These are phyloP conservation scores for Diaporthe sp. DNA, from an alignment of 2,329 filamentous ascomycete species.

Conservation along the genomic window DNA sequence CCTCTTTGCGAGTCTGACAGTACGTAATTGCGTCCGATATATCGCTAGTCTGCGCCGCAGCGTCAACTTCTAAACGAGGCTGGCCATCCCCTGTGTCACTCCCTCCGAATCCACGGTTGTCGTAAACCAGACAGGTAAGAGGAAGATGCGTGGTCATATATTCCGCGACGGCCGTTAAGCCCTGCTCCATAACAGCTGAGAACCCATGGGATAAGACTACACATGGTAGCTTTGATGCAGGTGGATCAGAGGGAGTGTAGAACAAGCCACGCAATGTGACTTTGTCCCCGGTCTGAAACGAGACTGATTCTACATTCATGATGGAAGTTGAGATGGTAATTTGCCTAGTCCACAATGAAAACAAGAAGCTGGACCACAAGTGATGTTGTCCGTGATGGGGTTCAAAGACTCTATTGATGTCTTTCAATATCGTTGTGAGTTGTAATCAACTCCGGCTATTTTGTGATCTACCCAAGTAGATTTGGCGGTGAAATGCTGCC, in stretches of 20 bases:
- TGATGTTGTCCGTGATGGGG: background rate
- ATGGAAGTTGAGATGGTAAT: background rate
- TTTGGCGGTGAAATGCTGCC: background rate
- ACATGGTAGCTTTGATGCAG: background rate
- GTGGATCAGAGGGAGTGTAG: background rate
- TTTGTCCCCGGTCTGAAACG: background rate
- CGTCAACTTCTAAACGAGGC: background rate
- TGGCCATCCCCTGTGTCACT: background rate
- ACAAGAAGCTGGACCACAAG: background rate
- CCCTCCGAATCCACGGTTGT: background rate
- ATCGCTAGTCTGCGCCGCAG: background rate
- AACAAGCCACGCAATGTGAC: background rate
- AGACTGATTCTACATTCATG: background rate
- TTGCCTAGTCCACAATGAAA: background rate
- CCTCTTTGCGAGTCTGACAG: background rate
- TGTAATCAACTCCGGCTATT: background rate
- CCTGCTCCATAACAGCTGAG: background rate
- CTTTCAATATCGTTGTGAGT: background rate
- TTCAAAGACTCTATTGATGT: background rate
- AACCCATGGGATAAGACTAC: background rate
- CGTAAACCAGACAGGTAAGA: background rate
- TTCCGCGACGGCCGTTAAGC: background rate
- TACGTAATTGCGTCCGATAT: background rate
- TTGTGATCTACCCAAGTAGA: background rate
- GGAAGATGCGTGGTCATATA: background rate